A percentile compares a stretch with the other conserved stretches of the same genome.
These are phyloP conservation scores for Waltergamsia citrina DNA, from an alignment of 2,329 filamentous ascomycete genomes.

Conservation along the genomic window DNA sequence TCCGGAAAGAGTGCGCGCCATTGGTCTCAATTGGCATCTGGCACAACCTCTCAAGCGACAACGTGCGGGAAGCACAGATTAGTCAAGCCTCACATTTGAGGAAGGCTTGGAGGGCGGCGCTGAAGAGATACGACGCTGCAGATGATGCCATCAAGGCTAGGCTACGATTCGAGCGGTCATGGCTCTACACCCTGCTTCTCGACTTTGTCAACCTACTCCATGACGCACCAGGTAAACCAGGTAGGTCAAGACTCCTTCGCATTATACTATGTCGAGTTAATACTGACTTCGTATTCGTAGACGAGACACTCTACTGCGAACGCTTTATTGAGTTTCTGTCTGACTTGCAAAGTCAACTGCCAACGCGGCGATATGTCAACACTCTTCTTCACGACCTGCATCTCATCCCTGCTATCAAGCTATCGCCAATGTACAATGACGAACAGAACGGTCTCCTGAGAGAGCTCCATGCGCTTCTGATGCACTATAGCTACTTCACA, in stretches of 20 bases:
- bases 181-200: conserved; percentile 79
- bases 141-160: conserved; percentile 72
- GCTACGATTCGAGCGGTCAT: conserved; percentile 83
- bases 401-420: conserved; percentile 62
- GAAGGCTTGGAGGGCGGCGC: conserved; percentile 84
- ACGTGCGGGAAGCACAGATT: conserved; percentile 62
- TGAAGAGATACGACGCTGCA: conserved; percentile 78
- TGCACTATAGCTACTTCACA: conserved; percentile 80
- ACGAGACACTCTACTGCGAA: conserved; percentile 76
- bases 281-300: conserved; percentile 18
- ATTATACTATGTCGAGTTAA: neutral
- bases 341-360: conserved; percentile 86
- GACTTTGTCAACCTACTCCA: conserved; percentile 75
- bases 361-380: conserved; percentile 90
- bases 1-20: conserved; percentile 93
- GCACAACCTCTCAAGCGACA: conserved; percentile 81
- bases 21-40: conserved; percentile 91
- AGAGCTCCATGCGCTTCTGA: conserved; percentile 70
- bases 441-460: conserved; percentile 69
- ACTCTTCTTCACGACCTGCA: conserved; percentile 80
- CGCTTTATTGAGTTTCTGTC: conserved; percentile 86
- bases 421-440: conserved; percentile 71
- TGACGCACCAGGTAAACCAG: conserved; percentile 35
- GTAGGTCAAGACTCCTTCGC: conserved; percentile 17
- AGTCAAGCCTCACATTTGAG: conserved; percentile 64